Evolutionary conservation across 1,284 basidiomycete genomes (phyloP).

Genomic region (Ceratobasidium papillatum): DNA sequence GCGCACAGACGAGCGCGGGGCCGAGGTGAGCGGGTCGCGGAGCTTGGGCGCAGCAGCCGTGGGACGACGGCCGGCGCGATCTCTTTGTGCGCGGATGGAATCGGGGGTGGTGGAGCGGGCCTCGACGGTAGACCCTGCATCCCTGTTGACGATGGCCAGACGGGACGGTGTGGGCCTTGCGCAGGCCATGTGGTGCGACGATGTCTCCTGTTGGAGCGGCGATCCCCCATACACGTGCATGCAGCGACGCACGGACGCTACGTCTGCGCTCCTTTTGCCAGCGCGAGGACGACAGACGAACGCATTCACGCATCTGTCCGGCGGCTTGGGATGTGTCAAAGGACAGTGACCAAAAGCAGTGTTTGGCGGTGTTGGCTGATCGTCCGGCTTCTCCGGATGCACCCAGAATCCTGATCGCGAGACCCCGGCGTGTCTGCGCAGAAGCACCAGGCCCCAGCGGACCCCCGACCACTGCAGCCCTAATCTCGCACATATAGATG

Average conservation of each 20-base stretch:
- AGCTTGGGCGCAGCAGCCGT: constrained; percentile 6
- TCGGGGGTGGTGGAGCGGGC: background rate
- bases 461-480: background rate
- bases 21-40: constrained; percentile 17
- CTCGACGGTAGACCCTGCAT: too few species aligned
- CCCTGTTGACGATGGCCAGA: background rate
- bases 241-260: background rate
- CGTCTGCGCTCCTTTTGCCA: background rate
- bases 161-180: constrained; percentile 13
- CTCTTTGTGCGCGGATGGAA: background rate
- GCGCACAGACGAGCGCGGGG: constrained; percentile 5
- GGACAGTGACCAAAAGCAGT: constrained; percentile 26
- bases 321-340: background rate
- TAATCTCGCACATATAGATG: background rate
- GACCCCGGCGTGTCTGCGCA: constrained; percentile 2
- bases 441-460: background rate
- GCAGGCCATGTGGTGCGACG: constrained; percentile 20
- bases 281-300: background rate
- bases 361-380: constrained; percentile 30
- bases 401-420: constrained; percentile 1
- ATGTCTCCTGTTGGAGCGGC: constrained; percentile 33
- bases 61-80: background rate
- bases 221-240: constrained; percentile 24
- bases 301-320: background rate
- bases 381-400: constrained; percentile 17